Evolutionary conservation across 176 grass and related monocot species (phyloP).

Genomic region (Triticum urartu): DNA sequence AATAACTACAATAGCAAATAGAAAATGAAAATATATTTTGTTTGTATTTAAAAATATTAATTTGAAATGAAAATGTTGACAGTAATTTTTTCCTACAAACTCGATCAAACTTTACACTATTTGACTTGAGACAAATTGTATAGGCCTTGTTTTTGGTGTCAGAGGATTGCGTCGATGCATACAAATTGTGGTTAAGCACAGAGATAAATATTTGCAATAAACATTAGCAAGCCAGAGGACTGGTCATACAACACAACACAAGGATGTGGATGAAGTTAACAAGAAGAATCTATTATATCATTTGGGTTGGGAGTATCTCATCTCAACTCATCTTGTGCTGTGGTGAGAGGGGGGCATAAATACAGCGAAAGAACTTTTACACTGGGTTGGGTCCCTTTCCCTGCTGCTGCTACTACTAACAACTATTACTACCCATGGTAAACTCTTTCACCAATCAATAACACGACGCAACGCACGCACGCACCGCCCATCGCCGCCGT

Average conservation of each 20-base stretch:
- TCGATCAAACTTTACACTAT: too few species aligned
- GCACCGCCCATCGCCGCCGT: constrained; percentile 21
- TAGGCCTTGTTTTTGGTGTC: too few species aligned
- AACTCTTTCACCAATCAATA: constrained; percentile 48
- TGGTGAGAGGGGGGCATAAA: constrained; percentile 32
- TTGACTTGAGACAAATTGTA: too few species aligned
- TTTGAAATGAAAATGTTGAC: too few species aligned
- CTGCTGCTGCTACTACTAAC: not conserved
- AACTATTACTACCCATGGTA: constrained; percentile 25
- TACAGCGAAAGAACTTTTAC: constrained; percentile 52
- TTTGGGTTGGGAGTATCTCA: not conserved
- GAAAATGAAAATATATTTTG: too few species aligned
- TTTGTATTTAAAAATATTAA: too few species aligned
- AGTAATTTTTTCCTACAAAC: too few species aligned
- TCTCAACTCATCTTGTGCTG: not conserved
- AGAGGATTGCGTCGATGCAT: too few species aligned
- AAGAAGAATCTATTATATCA: not conserved
- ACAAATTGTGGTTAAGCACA: too few species aligned
- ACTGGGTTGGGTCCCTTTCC: constrained; percentile 19
- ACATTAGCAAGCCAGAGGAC: not conserved
- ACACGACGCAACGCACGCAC: constrained; percentile 17
- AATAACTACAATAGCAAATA: too few species aligned
- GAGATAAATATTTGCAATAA: not conserved
- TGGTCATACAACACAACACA: not conserved
- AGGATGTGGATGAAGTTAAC: not conserved